Conservation (phyloP, 345 rosid species). For the Brassica cretica region DNA sequence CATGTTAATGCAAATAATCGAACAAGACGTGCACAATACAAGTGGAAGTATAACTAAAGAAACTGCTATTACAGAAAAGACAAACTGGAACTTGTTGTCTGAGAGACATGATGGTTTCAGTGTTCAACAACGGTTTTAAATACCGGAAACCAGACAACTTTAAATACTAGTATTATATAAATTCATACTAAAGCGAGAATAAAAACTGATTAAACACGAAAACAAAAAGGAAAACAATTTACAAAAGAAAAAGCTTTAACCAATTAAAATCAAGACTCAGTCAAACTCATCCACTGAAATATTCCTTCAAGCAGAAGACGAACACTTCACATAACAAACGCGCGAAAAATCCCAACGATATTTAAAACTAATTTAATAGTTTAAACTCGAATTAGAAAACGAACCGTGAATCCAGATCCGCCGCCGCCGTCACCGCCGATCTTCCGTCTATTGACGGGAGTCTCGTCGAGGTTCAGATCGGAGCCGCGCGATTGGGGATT, state of each 20-base stretch:
- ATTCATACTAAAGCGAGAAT: constrained; percentile 28
- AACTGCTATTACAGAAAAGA: constrained; percentile 53
- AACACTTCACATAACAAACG: constrained; percentile 37
- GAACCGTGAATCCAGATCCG: constrained; percentile 68
- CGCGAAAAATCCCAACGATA: constrained; percentile 52
- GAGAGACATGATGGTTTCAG: constrained; percentile 55
- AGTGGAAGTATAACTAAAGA: constrained; percentile 22
- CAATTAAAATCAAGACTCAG: constrained; percentile 42
- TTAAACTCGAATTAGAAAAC: not conserved
- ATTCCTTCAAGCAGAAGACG: constrained; percentile 34
- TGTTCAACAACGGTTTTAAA: constrained; percentile 37
- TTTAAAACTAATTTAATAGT: constrained; percentile 26
- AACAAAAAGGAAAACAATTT: constrained; percentile 12
- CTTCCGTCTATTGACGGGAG: constrained; percentile 25
- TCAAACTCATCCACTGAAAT: constrained; percentile 60
- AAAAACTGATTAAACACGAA: constrained; percentile 32
- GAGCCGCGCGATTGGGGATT: constrained; percentile 44
- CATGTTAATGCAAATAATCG: constrained; percentile 30
- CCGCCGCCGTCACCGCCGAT: constrained; percentile 14
- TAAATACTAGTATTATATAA: constrained; percentile 31
- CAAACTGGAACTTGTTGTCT: constrained; percentile 56
- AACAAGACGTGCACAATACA: constrained; percentile 43
- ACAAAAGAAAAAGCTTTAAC: constrained; percentile 38
- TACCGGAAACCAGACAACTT: constrained; percentile 34
- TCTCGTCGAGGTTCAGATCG: constrained; percentile 46